Evolutionary conservation across 768 basidiomycete genomes (phyloP), one percentile per base, ranked within the genome.

Genomic region (Omphalotus guepiniiformis): DNA sequence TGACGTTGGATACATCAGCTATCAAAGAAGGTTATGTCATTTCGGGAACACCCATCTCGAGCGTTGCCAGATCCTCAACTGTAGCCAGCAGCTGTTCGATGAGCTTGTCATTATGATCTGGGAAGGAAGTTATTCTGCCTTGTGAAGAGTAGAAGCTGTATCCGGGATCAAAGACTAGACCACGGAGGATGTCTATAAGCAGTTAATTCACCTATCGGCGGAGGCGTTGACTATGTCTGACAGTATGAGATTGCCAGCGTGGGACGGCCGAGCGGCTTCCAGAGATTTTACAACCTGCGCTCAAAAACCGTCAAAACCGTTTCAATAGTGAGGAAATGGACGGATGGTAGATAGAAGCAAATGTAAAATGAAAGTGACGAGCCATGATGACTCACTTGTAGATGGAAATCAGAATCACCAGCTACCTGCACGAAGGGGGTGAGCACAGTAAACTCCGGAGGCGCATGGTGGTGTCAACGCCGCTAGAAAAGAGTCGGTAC

Each of bases 91-190:
- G 63, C 32, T 73, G 63, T 40, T 78, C 71, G 42, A 90, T 78
- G 46, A 91, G 74, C 56, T 71, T 65, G 26, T 69, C 68, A 60
- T 91, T 92, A 58, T 78, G 70, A 64, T 91, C 88, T 28, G 79
- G 79, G 58, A 91, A 91, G 4, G 85, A 85, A 2, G 88, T 90
- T 55, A 82, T 80, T 53, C 89, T 76, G 37, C 89, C 89, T 67
- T 91, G 89, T 11, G 88, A 89, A 40, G 88, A 88, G 68, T 91
- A 91, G 67, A 90, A 90, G 60, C 88, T 90, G 53, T 16, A 52
- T 50, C 53, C 22, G 11, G 39, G 45, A 49, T n/a, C 28, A 34
- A 35, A 26, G 21, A 46, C n/a, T n/a, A n/a, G n/a, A n/a, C n/a
- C n/a, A n/a, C n/a, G n/a, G n/a, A n/a, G n/a, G n/a, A n/a, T n/a